A percentile compares a stretch with the other conserved stretches of the same genome.
Evolutionary conservation across 2,329 filamentous ascomycete species (phyloP).

Genomic region (Alternaria rosae): DNA sequence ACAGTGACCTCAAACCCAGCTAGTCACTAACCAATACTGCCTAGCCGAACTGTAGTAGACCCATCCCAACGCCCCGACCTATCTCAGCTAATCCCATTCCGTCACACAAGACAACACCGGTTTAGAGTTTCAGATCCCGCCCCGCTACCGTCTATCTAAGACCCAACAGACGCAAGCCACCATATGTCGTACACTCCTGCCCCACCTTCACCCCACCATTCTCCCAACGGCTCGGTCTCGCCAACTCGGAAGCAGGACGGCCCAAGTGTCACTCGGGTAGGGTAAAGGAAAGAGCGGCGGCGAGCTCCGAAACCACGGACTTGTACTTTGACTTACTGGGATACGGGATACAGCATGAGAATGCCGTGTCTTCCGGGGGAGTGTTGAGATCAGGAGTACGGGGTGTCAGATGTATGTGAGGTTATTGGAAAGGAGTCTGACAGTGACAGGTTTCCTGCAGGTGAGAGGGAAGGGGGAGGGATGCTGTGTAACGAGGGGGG

Average conservation of each 20-base stretch:
- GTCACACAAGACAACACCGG: neutral
- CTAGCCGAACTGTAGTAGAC: neutral
- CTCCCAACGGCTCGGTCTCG: neutral
- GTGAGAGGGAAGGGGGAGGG: neutral
- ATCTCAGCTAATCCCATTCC: neutral
- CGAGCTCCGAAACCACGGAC: neutral
- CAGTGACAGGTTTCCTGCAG: neutral
- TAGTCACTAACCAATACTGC: neutral
- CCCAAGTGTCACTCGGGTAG: constrained; percentile 4
- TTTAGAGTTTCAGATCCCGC: neutral
- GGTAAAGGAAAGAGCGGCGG: neutral
- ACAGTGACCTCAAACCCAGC: neutral
- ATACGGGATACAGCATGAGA: neutral
- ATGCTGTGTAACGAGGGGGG: neutral
- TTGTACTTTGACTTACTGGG: neutral
- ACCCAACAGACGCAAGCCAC: neutral
- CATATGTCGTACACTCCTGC: neutral
- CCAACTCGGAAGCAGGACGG: constrained; percentile 3
- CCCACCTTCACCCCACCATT: neutral
- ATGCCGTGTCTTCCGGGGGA: neutral
- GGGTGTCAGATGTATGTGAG: constrained; percentile 7
- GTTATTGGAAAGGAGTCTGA: constrained; percentile 13
- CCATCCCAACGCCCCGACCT: neutral
- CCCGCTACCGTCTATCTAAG: neutral
- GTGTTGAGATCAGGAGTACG: neutral